Conservation (phyloP, 139 green algal genomes). For the Chlamydomonas applanata region DNA sequence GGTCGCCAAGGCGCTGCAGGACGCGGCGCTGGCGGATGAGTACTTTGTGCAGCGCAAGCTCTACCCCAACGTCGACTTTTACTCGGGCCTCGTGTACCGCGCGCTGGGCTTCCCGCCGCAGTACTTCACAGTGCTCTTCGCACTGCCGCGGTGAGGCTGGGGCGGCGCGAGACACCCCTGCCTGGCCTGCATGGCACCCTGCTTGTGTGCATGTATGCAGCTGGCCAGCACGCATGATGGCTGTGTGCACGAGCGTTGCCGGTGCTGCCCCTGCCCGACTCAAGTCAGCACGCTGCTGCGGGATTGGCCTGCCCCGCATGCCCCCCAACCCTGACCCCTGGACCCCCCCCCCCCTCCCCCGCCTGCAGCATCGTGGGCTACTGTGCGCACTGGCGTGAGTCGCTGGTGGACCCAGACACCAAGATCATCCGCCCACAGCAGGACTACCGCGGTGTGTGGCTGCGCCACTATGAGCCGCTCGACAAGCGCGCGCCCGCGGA, state of each 20-base stretch:
- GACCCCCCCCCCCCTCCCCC: neutral
- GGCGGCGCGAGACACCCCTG: neutral
- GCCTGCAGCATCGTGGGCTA: conserved; percentile 81
- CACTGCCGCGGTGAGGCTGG: conserved; percentile 75
- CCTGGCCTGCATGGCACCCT: too few relatives aligned
- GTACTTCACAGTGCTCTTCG: conserved; percentile 99
- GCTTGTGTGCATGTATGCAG: too few relatives aligned
- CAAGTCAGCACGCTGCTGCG: neutral
- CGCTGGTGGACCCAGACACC: conserved; percentile 89
- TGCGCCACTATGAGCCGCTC: conserved; percentile 77
- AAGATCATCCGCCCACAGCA: conserved; percentile 98
- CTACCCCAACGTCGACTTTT: conserved; percentile 99
- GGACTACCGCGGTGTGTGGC: conserved; percentile 93
- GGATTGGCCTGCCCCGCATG: too few relatives aligned
- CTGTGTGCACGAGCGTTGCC: too few relatives aligned
- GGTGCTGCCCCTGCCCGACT: too few relatives aligned
- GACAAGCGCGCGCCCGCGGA: neutral
- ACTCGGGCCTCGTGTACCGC: conserved; percentile 85
- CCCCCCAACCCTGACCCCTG: neutral
- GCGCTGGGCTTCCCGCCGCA: conserved; percentile 96
- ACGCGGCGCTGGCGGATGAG: conserved; percentile 59
- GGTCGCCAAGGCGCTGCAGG: conserved; percentile 86
- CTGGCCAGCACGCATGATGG: too few relatives aligned
- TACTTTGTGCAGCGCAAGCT: conserved; percentile 91
- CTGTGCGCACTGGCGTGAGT: conserved; percentile 96